Base-by-base conservation (phyloP, 768 basidiomycete species). In the Termitomyces sp. region DNA sequence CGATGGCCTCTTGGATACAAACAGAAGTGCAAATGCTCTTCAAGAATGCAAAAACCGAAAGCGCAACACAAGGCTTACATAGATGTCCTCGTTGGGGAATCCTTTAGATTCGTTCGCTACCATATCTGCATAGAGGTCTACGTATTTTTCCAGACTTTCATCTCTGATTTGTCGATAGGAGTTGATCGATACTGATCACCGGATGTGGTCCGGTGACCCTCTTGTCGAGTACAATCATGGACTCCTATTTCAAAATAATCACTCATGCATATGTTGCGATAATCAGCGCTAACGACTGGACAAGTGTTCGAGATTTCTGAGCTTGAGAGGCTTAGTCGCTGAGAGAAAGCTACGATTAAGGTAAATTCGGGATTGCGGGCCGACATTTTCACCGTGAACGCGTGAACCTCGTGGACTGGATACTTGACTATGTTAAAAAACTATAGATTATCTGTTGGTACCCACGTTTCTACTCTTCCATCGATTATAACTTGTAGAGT, bases 21-120 rank as follows among this genome's bases (percentile, higher is more conserved):
- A 79, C 10, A 65, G 73, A 46, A 83, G 81, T 2, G 70, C 70
- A 47, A 88, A 87, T 65, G 78, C 80, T 1, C 70, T 81, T 30
- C 75, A 75, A 40, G 86, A 89, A 65, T 90, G 88, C 66, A 83
- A 76, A 69, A 86, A 84, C 64, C 74, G 85, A 53, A 86, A 82
- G 61, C 77, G 78, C 14, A 70, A 80, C 24, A 70, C 70, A 53
- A 76, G 70, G 63, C 68, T 76, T 50, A 74, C 72, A 14, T 72
- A 79, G 73, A 78, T 77, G 49, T 48, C 65, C 4, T 44, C 22
- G 10, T 35, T 46, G 18, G 47, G 9, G 24, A 33, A 14, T 57
- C 28, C 32, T 52, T 24, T 38, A 16, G 20, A 24, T 36, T 1
- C 49, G 18, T 22, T 35, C 22, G 49, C 22, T 7, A 24, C 44